Conservation (phyloP, 257 asterid genomes). For the Solanum habrochaites region DNA sequence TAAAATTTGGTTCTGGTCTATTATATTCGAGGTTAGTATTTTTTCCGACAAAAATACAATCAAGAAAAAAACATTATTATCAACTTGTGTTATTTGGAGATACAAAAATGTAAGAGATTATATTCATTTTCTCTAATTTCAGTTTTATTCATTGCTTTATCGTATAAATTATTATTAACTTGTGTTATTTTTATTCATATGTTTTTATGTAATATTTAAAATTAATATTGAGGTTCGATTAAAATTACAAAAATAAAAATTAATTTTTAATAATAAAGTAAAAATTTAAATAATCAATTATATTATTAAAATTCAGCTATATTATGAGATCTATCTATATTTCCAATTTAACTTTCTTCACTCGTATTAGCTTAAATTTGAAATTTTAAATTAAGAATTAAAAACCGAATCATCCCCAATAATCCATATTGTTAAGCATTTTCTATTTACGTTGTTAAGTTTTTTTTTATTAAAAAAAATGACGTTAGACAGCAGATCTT, state of each 20-base stretch:
- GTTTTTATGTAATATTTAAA: background rate
- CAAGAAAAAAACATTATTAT: background rate
- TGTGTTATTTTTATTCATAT: background rate
- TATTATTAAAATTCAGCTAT: no score
- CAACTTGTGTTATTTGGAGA: no score
- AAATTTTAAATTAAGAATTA: no score
- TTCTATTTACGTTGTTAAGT: background rate
- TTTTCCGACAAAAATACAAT: background rate
- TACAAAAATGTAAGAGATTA: background rate
- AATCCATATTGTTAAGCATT: background rate
- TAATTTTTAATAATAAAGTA: background rate
- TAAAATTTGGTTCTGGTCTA: background rate
- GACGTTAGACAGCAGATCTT: constrained; percentile 12
- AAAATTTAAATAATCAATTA: background rate
- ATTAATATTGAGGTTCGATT: fast-evolving
- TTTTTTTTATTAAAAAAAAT: background rate
- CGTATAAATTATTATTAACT: background rate
- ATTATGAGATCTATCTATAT: no score
- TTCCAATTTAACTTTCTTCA: background rate
- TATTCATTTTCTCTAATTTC: background rate
- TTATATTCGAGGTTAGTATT: background rate
- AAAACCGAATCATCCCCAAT: background rate
- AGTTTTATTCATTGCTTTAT: background rate
- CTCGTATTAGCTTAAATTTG: fast-evolving
- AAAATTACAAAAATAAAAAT: background rate